Conservation (phyloP, 371 early-diverging fungal species). For the Phascolomyces articulosus region DNA sequence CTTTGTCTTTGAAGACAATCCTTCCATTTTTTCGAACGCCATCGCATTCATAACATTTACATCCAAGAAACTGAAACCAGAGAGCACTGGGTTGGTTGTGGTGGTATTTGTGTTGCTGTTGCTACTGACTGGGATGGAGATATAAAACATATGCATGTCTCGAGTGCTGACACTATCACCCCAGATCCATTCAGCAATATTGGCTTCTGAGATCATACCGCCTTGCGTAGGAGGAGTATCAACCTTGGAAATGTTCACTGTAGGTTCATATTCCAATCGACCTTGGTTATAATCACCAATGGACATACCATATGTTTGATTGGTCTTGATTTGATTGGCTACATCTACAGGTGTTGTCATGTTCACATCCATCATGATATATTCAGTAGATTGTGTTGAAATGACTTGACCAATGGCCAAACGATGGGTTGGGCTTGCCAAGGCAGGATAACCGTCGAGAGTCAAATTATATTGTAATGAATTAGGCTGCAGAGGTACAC, state of each 20-base stretch:
- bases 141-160: slow-evolving; percentile 15
- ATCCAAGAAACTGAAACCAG: slow-evolving; percentile 45
- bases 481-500: slow-evolving; percentile 42
- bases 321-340: slow-evolving; percentile 46
- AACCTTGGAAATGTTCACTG: slow-evolving; percentile 30
- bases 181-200: slow-evolving; percentile 33
- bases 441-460: slow-evolving; percentile 29
- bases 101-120: too few relatives aligned
- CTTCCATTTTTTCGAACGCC: neutral
- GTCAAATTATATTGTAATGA: slow-evolving; percentile 44
- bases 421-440: slow-evolving; percentile 13
- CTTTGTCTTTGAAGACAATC: neutral
- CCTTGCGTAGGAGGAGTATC: slow-evolving; percentile 5
- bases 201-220: slow-evolving; percentile 5
- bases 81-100: slow-evolving; percentile 15
- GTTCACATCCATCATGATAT: slow-evolving; percentile 39
- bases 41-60: slow-evolving; percentile 36
- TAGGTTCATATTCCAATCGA: slow-evolving; percentile 41
- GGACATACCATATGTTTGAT: slow-evolving; percentile 43
- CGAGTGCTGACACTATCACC: slow-evolving; percentile 18
- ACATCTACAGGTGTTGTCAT: slow-evolving; percentile 38
- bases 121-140: slow-evolving; percentile 26
- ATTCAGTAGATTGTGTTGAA: slow-evolving; percentile 8
- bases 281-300: slow-evolving; percentile 47
- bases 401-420: slow-evolving; percentile 34